Evolutionary conservation across 768 basidiomycete species (phyloP).

Genomic region (Tulasnella sp.): DNA sequence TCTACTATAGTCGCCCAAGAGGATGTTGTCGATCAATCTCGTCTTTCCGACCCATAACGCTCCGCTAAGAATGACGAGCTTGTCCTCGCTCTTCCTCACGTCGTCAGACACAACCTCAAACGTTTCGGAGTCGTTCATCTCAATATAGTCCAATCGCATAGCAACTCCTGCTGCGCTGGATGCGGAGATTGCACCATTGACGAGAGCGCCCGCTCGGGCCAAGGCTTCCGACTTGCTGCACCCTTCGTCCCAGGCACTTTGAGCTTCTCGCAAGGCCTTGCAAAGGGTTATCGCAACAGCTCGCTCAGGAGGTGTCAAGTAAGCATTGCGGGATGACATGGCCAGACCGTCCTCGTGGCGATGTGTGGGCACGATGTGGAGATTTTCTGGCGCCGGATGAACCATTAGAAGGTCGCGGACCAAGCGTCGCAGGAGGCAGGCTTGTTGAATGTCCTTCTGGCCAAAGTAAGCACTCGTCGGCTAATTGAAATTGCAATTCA

Average conservation of each 20-base stretch:
- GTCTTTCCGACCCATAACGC: slow-evolving; percentile 82
- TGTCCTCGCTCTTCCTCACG: slow-evolving; percentile 26
- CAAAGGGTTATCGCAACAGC: slow-evolving; percentile 56
- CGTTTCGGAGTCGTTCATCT: slow-evolving; percentile 73
- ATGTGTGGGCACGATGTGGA: slow-evolving; percentile 84
- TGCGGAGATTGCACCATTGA: slow-evolving; percentile 23
- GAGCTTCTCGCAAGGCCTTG: slow-evolving; percentile 55
- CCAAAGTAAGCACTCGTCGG: slow-evolving; percentile 92
- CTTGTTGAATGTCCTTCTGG: slow-evolving; percentile 98
- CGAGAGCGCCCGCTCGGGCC: slow-evolving; percentile 27
- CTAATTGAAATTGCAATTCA: slow-evolving; percentile 35
- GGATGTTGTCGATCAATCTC: slow-evolving; percentile 85
- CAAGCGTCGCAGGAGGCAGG: slow-evolving; percentile 71
- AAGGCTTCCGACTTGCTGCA: slow-evolving; percentile 34
- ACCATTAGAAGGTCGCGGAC: slow-evolving; percentile 71
- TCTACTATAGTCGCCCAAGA: slow-evolving; percentile 46
- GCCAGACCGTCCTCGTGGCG: slow-evolving; percentile 68
- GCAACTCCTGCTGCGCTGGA: slow-evolving; percentile 25
- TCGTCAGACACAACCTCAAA: slow-evolving; percentile 51
- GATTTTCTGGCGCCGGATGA: slow-evolving; percentile 58
- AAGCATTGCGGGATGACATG: slow-evolving; percentile 83
- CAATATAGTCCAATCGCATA: slow-evolving; percentile 65
- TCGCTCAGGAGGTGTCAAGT: slow-evolving; percentile 60
- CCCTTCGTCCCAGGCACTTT: slow-evolving; percentile 47
- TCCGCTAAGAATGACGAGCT: slow-evolving; percentile 70